Evolutionary conservation across 2,329 filamentous ascomycete genomes (phyloP), one percentile per base, ranked within the genome.

Genomic region (Trichoderma simmonsii): DNA sequence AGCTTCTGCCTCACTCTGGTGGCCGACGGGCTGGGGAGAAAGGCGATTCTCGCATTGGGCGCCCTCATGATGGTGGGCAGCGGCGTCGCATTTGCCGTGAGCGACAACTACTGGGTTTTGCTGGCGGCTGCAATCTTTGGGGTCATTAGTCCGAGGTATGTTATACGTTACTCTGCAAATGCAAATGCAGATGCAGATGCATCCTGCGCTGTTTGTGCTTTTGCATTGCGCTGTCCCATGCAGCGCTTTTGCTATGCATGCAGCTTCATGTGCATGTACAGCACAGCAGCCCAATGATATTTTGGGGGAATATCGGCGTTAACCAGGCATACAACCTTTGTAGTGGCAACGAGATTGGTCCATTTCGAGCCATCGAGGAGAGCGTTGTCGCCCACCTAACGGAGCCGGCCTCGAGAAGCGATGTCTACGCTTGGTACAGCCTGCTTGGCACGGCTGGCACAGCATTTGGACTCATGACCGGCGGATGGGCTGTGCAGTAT

Each of bases 321-420:
- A 34, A 60, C 30, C 57, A 24, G 9, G 48, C 48, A 14, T 28
- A 24, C 11, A 43, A 39, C 26, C 18, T 24, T 32, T n/a, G n/a
- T n/a, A 88, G 87, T 76, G 89, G 89, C 8, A 90, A 88, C 71
- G 89, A 91, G 76, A 90, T 90, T 68, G 89, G 88, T 0, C 89
- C 89, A 0, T 91, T 91, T 73, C 83, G 86, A 51, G 88, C 89
- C 51, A 84, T 91, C 32, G 89, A 91, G 76, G 89, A 91, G 79
- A 88, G 86, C 18, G 85, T 86, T 6, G 80, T 90, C 2, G 88
- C 89, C 4, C 88, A 90, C 56, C 81, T 90, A 4, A 88, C 86
- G 0, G 77, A 80, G 1, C 75, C 82, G 5, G 78, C 80, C 2
- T 80, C 82, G 3, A 79, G 88, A 59, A 83, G 85, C 71, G 88